phyloP scores from a whole-genome alignment of 768 basidiomycete species.

The Gyrodon lividus region DNA sequence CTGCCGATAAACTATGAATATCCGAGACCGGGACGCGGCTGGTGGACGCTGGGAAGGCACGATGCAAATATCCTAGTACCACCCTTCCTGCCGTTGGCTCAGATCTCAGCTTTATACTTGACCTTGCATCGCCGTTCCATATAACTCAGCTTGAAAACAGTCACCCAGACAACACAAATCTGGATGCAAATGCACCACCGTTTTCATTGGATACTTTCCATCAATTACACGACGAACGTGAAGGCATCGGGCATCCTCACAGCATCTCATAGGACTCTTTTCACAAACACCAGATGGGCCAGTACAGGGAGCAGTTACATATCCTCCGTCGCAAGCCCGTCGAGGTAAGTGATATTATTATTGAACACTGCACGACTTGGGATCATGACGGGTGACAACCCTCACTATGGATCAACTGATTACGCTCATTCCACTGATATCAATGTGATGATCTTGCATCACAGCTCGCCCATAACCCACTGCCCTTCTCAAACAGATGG shows the following conservation, averaged over 20 bases:
- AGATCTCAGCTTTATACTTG: conserved; percentile 27
- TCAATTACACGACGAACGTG: conserved; percentile 19
- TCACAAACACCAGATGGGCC: conserved; percentile 15
- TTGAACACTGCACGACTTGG: conserved; percentile 8
- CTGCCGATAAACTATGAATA: conserved; percentile 6
- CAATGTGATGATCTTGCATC: conserved; percentile 15
- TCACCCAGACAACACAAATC: conserved; percentile 28
- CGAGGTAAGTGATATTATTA: no score
- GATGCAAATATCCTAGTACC: conserved; percentile 4
- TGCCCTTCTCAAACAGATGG: conserved; percentile 8
- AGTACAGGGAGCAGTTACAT: conserved; percentile 20
- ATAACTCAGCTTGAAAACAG: conserved; percentile 13
- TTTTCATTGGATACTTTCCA: conserved; percentile 3
- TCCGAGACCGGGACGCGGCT: background rate
- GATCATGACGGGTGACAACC: conserved; percentile 6
- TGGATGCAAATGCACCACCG: background rate
- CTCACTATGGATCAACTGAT: conserved; percentile 3
- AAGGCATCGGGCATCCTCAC: conserved; percentile 2
- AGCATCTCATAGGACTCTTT: conserved; percentile 16
- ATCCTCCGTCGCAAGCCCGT: conserved; percentile 13
- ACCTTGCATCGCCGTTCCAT: background rate
- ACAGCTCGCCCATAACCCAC: conserved; percentile 24
- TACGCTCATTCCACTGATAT: conserved; percentile 8
- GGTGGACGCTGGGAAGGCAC: conserved; percentile 10
- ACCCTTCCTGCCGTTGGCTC: background rate